Base-by-base conservation (phyloP, 2,329 filamentous ascomycete species). In the Rutstroemia sp. region DNA sequence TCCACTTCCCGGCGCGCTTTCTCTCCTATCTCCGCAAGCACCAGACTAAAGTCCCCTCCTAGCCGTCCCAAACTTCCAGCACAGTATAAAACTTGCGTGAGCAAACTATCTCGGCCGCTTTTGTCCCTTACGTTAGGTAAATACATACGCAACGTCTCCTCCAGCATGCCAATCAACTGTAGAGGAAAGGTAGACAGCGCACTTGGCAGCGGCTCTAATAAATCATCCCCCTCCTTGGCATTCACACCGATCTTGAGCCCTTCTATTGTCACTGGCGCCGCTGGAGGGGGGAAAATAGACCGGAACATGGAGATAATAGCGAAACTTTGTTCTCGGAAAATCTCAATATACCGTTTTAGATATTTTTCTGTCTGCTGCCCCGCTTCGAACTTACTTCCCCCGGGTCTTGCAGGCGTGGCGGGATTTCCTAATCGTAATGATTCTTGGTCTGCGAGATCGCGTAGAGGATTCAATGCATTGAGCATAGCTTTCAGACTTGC, bases 271-370 rank as follows among this genome's bases (percentile, higher is more conserved):
- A 21, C 47, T 2, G 57, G 49, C 1, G 60, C 46, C 10, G 59
- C 52, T 16, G 63, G 27, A 14, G 81, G 77, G 0, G 87, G 85
- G 66, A 95, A 95, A 54, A 97, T 90, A 66, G 87, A 94, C 66
- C 86, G 89, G 72, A 95, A 96, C 79, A 97, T 90, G 58, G 90
- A 95, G 27, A 97, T 84, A 59, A 97, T 95, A 45, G 87, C 88
- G 71, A 99, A 99, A 69, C 90, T 96, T 72, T 99, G 94, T 72
- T 99, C 94, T 52, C 94, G 87, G 70, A 97, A 97, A 27, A 99
- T 91, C 70, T 99, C 94, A 65, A 99, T 89, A 71, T 95, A 99
- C 49, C 92, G 82, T 71, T 97, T 99, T 45, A 99, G 75, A 66
- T 91, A 99, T 52, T 91, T 82, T 71, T 97, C 94, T 1, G 92